phyloP scores from a whole-genome alignment of 148 eudicot species.

The Dianthus caryophyllus region DNA sequence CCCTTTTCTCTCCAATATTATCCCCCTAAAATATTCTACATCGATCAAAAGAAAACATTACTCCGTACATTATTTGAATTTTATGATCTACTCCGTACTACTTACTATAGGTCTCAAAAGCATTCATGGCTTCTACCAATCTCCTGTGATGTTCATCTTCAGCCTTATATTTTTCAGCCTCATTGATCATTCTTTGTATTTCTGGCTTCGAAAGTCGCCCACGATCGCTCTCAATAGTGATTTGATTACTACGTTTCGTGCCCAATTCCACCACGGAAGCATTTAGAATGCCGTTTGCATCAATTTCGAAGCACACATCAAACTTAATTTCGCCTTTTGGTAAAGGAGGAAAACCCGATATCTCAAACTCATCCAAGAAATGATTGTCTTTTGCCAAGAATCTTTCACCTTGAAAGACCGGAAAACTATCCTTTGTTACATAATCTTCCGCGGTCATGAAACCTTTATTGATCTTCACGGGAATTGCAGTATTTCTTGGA shows the following conservation, averaged over 20 bases:
- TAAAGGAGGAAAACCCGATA: constrained; percentile 15
- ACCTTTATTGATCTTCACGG: neutral
- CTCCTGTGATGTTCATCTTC: neutral
- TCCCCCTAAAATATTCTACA: no score
- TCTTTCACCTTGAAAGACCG: constrained; percentile 17
- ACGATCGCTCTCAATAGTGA: constrained; percentile 1
- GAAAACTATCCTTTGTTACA: neutral
- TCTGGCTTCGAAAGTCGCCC: constrained; percentile 15
- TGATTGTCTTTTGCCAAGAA: constrained; percentile 9
- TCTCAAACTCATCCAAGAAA: constrained; percentile 3
- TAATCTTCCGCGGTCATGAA: neutral
- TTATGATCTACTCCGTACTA: no score
- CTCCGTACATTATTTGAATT: no score
- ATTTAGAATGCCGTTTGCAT: constrained; percentile 13
- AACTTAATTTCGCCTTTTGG: neutral
- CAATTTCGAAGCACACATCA: constrained; percentile 21
- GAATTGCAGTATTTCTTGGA: constrained; percentile 14
- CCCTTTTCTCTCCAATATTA: no score
- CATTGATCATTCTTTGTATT: constrained; percentile 14
- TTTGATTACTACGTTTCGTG: constrained; percentile 7
- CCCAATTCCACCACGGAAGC: neutral
- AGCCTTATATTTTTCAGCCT: constrained; percentile 10
- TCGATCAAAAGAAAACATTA: no score
- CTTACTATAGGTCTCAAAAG: neutral
- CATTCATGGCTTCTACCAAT: neutral